These are phyloP conservation scores for Phaeolepiota aurea DNA, from an alignment of 768 basidiomycete species.

Conservation along the genomic window DNA sequence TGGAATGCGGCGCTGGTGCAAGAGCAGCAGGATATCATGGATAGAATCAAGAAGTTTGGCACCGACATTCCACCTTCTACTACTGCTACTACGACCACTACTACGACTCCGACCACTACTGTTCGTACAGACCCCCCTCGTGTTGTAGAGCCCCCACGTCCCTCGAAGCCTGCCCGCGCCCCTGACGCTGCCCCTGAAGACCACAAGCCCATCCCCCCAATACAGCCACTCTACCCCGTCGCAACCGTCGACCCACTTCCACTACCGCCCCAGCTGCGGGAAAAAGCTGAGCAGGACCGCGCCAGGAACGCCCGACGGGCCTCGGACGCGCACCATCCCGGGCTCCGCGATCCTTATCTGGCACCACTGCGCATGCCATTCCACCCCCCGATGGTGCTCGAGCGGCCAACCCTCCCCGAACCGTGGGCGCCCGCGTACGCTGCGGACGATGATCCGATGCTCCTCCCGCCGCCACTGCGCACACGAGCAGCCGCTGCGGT, in stretches of 20 bases:
- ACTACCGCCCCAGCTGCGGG: conserved; percentile 4
- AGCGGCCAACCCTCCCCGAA: conserved; percentile 7
- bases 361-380: conserved; percentile 7
- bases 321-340: conserved; percentile 13
- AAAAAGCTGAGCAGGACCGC: conserved; percentile 11
- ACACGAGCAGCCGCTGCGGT: conserved; percentile 8
- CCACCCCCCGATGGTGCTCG: conserved; percentile 1
- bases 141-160: not conserved
- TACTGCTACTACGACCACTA: conserved; percentile 7
- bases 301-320: conserved; percentile 11
- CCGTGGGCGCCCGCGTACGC: conserved; percentile 7
- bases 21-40: conserved; percentile 36
- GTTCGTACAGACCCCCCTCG: not conserved
- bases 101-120: conserved; percentile 1
- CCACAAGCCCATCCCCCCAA: not conserved
- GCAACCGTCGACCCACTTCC: conserved; percentile 4
- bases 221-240: not conserved
- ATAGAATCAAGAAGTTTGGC: conserved; percentile 33
- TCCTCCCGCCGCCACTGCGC: conserved; percentile 11
- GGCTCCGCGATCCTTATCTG: conserved; percentile 9
- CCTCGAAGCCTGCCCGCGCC: not conserved
- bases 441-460: conserved; percentile 14
- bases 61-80: conserved; percentile 7
- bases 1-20: conserved; percentile 22
- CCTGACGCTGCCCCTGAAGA: conserved; percentile 2